phyloP scores from a whole-genome alignment of 2,329 filamentous ascomycete species.

The Lizonia empirigonia region DNA sequence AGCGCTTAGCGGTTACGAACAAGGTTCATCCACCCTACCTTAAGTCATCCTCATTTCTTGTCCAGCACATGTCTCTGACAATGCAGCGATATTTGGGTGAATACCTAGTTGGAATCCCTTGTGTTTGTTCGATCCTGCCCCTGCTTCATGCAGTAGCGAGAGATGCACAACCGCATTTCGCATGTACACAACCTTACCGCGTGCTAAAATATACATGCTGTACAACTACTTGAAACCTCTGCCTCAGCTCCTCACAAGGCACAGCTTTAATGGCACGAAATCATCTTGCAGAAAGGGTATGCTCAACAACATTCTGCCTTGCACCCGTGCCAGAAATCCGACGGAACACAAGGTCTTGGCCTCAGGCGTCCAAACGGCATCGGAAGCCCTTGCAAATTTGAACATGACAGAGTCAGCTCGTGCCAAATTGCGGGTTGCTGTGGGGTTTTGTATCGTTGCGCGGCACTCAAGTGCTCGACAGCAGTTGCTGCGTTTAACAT shows the following conservation, averaged over 20 bases:
- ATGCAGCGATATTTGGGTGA: neutral
- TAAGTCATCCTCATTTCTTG: conserved; percentile 18
- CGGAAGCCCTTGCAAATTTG: conserved; percentile 16
- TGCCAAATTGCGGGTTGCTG: conserved; percentile 11
- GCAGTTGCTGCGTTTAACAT: conserved; percentile 4
- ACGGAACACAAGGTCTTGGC: conserved; percentile 23
- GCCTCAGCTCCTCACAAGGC: neutral
- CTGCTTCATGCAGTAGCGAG: conserved; percentile 16
- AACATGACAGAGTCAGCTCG: conserved; percentile 18
- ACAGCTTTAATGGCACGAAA: neutral
- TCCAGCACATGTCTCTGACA: neutral
- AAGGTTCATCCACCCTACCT: conserved; percentile 14
- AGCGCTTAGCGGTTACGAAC: conserved; percentile 1
- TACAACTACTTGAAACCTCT: conserved; percentile 14
- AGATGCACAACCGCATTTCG: conserved; percentile 8
- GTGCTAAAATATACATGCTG: conserved; percentile 8
- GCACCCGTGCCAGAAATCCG: conserved; percentile 13
- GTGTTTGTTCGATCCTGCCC: neutral
- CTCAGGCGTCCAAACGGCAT: conserved; percentile 3
- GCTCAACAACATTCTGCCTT: conserved; percentile 7
- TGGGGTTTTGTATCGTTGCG: conserved; percentile 11
- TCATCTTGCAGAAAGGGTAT: neutral
- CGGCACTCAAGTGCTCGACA: conserved; percentile 8
- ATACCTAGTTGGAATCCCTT: neutral
- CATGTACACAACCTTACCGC: neutral